These are phyloP conservation scores for Penicillium sumatraense DNA, from an alignment of 2,329 filamentous ascomycete species.

Conservation along the genomic window DNA sequence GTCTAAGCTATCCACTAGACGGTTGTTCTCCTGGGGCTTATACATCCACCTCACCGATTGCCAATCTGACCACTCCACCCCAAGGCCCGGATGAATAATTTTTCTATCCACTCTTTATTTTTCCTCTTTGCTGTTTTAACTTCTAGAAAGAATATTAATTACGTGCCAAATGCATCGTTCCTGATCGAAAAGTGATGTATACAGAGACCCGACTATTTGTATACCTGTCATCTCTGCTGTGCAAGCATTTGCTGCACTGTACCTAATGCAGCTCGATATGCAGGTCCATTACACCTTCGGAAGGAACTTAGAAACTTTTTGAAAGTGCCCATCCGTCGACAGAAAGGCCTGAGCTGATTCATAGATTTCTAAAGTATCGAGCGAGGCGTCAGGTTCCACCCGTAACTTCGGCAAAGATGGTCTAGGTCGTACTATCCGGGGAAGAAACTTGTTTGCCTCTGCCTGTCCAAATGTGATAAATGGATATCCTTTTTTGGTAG, in stretches of 20 bases:
- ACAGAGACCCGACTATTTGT: no score
- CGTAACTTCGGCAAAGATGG: neutral
- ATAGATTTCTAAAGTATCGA: neutral
- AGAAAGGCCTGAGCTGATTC: neutral
- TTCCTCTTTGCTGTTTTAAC: neutral
- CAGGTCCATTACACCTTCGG: constrained; percentile 6
- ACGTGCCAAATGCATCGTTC: constrained; percentile 10
- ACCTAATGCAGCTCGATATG: neutral
- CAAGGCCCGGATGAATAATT: neutral
- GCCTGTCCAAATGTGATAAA: neutral
- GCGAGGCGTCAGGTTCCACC: neutral
- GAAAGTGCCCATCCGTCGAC: constrained; percentile 4
- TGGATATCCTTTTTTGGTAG: neutral
- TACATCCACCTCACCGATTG: neutral
- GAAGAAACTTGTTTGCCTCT: constrained; percentile 4
- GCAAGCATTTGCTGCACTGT: neutral
- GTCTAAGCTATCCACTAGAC: no score
- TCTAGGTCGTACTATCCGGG: constrained; percentile 2
- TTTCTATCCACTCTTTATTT: neutral
- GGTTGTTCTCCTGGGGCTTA: neutral
- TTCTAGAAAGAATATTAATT: neutral
- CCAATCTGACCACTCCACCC: neutral
- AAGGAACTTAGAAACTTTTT: constrained; percentile 12
- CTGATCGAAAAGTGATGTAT: constrained; percentile 5
- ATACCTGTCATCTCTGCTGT: neutral